Percentiles rank a stretch among this genome's conserved stretches.
phyloP scores from a whole-genome alignment of 192 early-diverging fungal genomes.

The Gaertneriomyces semiglobifer region DNA sequence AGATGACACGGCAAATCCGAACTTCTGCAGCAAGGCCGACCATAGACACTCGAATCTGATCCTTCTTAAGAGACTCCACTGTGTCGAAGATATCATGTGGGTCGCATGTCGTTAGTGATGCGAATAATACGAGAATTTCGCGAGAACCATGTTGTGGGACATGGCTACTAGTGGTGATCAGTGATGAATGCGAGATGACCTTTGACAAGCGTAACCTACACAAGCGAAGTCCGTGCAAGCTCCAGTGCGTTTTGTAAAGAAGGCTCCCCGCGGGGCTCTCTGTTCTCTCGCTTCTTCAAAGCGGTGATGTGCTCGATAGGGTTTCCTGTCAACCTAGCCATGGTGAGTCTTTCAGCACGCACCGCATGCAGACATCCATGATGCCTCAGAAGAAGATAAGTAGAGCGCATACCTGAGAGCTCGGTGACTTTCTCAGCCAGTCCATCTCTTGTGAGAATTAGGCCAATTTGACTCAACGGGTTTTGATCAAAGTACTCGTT shows the following conservation, averaged over 20 bases:
- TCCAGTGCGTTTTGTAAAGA: slow-evolving; percentile 92
- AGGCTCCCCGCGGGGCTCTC: slow-evolving; percentile 77
- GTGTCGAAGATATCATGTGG: slow-evolving; percentile 89
- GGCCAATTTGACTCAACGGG: slow-evolving; percentile 81
- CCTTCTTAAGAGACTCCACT: slow-evolving; percentile 57
- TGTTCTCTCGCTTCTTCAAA: slow-evolving; percentile 61
- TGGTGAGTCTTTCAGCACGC: too few species aligned
- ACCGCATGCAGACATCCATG: background rate
- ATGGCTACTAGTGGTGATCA: slow-evolving; percentile 37
- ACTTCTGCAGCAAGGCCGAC: slow-evolving; percentile 91
- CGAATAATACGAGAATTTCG: slow-evolving; percentile 84
- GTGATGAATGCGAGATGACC: slow-evolving; percentile 6
- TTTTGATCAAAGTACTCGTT: slow-evolving; percentile 95
- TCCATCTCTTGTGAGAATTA: slow-evolving; percentile 81
- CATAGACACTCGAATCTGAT: slow-evolving; percentile 79
- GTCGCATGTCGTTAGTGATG: slow-evolving; percentile 88
- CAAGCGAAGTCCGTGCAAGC: slow-evolving; percentile 68
- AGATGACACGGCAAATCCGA: slow-evolving; percentile 70
- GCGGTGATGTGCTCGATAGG: slow-evolving; percentile 76
- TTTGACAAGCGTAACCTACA: slow-evolving; percentile 22
- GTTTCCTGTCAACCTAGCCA: slow-evolving; percentile 46
- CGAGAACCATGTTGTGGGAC: slow-evolving; percentile 87
- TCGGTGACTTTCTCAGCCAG: slow-evolving; percentile 83
- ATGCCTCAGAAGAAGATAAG: background rate
- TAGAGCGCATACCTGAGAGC: slow-evolving; percentile 57